Evolutionary conservation across 2,329 filamentous ascomycete species (phyloP), one percentile per base, ranked within the genome.

Genomic region (Paradendryphiella salina): DNA sequence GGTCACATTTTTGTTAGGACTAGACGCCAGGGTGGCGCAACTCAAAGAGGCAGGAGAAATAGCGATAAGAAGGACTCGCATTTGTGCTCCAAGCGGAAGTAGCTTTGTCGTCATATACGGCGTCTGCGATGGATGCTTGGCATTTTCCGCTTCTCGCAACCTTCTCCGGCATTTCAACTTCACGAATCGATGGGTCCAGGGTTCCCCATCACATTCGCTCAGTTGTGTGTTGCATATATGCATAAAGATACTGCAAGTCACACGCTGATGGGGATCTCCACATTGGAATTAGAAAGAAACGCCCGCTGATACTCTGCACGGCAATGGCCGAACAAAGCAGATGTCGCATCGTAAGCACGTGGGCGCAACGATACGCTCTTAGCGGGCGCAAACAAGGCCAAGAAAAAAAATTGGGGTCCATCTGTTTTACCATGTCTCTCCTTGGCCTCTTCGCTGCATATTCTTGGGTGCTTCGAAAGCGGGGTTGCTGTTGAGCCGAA

Each of bases 161-260:
- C 38, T 20, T 40, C 38, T 40, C 38, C 38, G 26, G 26, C 7
- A 73, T 48, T 71, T 23, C 9, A 29, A 17, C 21, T 41, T 29
- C n/a, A 31, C 14, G 20, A 17, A 18, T 41, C 38, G 38, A 26
- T 41, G 38, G 38, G 38, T 41, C 38, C 38, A 29, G 45, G 23
- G 49, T 52, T 23, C 23, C 15, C 28, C 29, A 41, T 41, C 28
- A 41, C 7, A 20, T n/a, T 21, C 11, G 7, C 11, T 29, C n/a
- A 20, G 9, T 11, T 42, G 11, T 20, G n/a, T 34, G 41, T 38
- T 23, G 38, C 23, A 26, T 11, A 36, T 34, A 14, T 18, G 11
- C 13, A 40, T 15, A 13, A 32, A 13, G 26, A 31, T 10, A 13
- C 17, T 37, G 32, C 32, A 37, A 4, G 23, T 37, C 46, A 21